Percentiles rank a stretch among this genome's conserved stretches.
phyloP scores from a whole-genome alignment of 1,284 basidiomycete species.

The Pseudozyma pruni region DNA sequence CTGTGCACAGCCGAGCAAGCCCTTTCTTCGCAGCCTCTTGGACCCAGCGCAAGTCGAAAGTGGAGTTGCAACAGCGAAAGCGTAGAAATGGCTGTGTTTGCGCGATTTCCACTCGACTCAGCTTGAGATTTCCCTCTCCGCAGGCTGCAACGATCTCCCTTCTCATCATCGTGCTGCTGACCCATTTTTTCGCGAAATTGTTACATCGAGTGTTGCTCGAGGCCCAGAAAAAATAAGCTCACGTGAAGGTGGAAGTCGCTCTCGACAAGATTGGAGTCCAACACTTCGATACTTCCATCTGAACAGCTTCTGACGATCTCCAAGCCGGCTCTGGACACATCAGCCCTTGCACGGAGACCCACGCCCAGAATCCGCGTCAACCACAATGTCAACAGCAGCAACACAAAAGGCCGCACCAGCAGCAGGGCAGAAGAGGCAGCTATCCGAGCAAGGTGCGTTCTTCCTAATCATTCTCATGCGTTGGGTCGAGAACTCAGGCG shows the following conservation, averaged over 20 bases:
- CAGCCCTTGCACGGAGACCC: too few species aligned
- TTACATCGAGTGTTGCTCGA: not conserved
- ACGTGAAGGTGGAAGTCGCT: not conserved
- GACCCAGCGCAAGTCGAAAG: not conserved
- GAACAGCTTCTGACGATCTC: not conserved
- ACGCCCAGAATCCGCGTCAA: not conserved
- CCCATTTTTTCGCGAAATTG: too few species aligned
- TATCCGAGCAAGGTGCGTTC: constrained; percentile 41
- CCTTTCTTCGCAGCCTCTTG: constrained; percentile 1
- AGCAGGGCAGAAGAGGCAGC: constrained; percentile 32
- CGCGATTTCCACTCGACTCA: not conserved
- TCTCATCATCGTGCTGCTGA: not conserved
- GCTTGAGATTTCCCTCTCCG: constrained; percentile 2
- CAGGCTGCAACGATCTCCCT: not conserved
- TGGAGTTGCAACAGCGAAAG: not conserved
- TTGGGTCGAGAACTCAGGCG: too few species aligned
- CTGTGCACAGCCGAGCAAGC: constrained; percentile 21
- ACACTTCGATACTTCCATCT: too few species aligned
- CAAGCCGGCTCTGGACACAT: too few species aligned
- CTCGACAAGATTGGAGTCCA: not conserved
- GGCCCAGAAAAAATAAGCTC: not conserved
- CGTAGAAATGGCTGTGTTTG: too few species aligned
- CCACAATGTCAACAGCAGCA: constrained; percentile 32
- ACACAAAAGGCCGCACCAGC: constrained; percentile 24
- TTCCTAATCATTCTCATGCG: too few species aligned